Base-by-base conservation (phyloP, 345 rosid species). In the Adansonia digitata region DNA sequence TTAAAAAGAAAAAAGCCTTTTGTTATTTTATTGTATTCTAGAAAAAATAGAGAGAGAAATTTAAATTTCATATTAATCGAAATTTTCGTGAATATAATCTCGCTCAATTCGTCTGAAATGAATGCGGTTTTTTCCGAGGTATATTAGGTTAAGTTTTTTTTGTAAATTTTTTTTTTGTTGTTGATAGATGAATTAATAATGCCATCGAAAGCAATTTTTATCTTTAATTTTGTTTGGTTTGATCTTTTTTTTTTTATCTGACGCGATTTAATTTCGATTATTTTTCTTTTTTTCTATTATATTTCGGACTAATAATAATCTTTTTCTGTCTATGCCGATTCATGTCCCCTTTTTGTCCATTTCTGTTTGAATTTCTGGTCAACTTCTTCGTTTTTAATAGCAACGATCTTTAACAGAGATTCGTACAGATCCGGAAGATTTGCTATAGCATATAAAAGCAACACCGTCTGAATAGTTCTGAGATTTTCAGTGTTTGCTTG, bases 401-500 rank as follows among this genome's bases (percentile, higher is more conserved):
- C 40, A 39, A 55, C 17, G 37, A 56, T 34, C 27, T 69, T 34
- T 43, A 18, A 9, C 8, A 3, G 59, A 12, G 60, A 68, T 48
- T 75, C 75, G 46, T 66, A 7, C 37, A 62, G 83, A 81, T 80
- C 80, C 31, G 61, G 31, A 62, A 27, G 68, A 48, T 83, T 72
- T 72, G 51, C 10, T n/a, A n/a, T 13, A 7, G 5, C 24, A 39
- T 10, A 29, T 70, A 1, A 59, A 56, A 29, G 61, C 20, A 7
- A 18, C 45, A 5, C 17, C 29, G 45, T 46, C 37, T 71, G 3
- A 39, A 11, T 43, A 7, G 57, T 61, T 79, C 43, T 72, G 71
- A 68, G 69, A 68, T 78, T 60, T 69, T 43, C 18, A 63, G 20
- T 35, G 45, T 29, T 69, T 59, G 24, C 40, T 64, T 79, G 31